Base-by-base conservation (phyloP, 2,329 filamentous ascomycete genomes). In the Diaporthe sp. region DNA sequence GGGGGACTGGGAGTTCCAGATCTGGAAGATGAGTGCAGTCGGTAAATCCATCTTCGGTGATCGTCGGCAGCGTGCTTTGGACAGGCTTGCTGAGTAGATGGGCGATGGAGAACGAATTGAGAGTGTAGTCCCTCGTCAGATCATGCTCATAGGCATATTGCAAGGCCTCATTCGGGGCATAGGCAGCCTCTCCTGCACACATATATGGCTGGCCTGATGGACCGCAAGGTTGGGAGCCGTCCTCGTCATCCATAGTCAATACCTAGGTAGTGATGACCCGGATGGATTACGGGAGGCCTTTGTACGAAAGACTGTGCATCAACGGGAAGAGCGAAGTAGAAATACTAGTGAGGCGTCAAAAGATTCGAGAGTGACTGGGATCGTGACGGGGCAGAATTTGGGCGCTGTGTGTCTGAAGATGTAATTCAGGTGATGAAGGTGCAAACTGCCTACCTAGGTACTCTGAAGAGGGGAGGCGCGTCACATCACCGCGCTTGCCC, bases 121-220 rank as follows among this genome's bases (percentile, higher is more conserved):
- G 55, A n/a, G 39, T 65, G 57, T 77, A 42, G 31, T 77, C 76
- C 39, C 8, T 37, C 6, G 57, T 72, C 25, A 77, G 37, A 34
- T 75, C 39, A 10, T 77, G 51, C 57, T 73, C 62, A 70, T 73
- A 77, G 70, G 76, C 76, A 55, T 77, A 77, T 22, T 60, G 15
- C 34, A 75, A 53, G 9, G 31, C 70, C n/a, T 75, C 57, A 8
- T 57, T 39, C 25, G 58, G 57, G 19, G 61, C 44, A 4, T 1
- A 34, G 1, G 12, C 3, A n/a, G 31, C 55, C 13, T 61, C 44
- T 6, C 8, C 37, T 15, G n/a, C 19, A 19, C 71, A 31, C 13
- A 19, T 6, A n/a, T 34, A 39, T 17, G 34, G 4, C 15, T 53
- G n/a, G 4, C 31, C 55, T 10, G 34, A 12, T 39, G 31, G 9